Conservation (phyloP, 116 monocot genomes). For the Papilionanthe hybrid region DNA sequence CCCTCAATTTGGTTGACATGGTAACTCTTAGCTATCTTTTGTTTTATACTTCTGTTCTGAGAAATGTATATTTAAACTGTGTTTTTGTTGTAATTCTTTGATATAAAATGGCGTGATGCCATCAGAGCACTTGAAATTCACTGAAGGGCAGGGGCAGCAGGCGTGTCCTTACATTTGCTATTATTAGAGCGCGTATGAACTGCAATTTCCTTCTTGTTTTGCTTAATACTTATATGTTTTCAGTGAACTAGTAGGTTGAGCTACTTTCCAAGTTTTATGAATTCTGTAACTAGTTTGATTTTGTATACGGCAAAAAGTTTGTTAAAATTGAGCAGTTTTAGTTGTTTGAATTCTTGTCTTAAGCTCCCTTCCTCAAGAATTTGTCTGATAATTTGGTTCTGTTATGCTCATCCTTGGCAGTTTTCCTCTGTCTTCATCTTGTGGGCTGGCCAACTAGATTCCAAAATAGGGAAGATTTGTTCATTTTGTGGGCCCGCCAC, state of each 20-base stretch:
- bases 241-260: slow-evolving; percentile 34
- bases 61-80: slow-evolving; percentile 7
- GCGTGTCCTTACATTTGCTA: slow-evolving; percentile 20
- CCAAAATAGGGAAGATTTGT: too few relatives aligned
- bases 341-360: slow-evolving; percentile 5
- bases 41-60: background rate
- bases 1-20: slow-evolving; percentile 64
- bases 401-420: slow-evolving; percentile 34
- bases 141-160: slow-evolving; percentile 53
- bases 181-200: background rate
- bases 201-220: background rate
- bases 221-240: background rate
- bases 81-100: slow-evolving; percentile 68
- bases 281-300: slow-evolving; percentile 42
- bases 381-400: background rate
- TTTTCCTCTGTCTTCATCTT: background rate
- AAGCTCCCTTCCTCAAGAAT: background rate
- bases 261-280: slow-evolving; percentile 67
- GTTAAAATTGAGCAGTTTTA: slow-evolving; percentile 54
- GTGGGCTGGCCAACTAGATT: too few relatives aligned
- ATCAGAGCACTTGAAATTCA: slow-evolving; percentile 81
- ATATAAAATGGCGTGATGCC: slow-evolving; percentile 74
- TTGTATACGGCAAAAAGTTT: slow-evolving; percentile 34
- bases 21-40: slow-evolving; percentile 18
- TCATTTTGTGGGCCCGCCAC: too few relatives aligned